Base-by-base conservation (phyloP, 371 early-diverging fungal genomes). In the Mortierella sp. region DNA sequence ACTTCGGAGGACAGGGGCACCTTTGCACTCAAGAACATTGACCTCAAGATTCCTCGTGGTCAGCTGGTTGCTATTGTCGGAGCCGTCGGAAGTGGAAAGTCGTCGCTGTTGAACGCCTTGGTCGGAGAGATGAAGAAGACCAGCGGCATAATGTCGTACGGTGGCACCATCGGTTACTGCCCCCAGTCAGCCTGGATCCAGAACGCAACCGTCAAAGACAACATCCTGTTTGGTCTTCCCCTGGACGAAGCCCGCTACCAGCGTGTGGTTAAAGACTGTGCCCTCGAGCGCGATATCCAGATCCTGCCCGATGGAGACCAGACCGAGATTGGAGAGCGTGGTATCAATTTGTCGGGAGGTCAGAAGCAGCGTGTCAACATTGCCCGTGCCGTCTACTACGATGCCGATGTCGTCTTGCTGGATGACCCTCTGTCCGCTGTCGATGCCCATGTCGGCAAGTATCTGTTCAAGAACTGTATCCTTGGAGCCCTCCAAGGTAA, bases 251-350 rank as follows among this genome's bases (percentile, higher is more conserved):
- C 64, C 7, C 80, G 88, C 9, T 92, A 92, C 79, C 79, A 85
- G 16, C 77, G 84, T 26, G 89, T 89, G 4, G 73, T 92, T 72
- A 79, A 79, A 2, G 85, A 85, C 52, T 90, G 90, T 53, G 91
- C 91, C 16, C 85, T 92, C 37, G 87, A 88, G 64, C 85, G 92
- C 14, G 96, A 96, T 77, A 82, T 96, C 64, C 87, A 92, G 58
- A 91, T 90, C 24, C 80, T 96, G 47, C 85, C 87, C 1, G 88
- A 71, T 37, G 97, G 97, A 34, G 98, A 98, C 82, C 75, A 88
- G 71, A 97, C 97, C 1, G 96, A 96, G 86, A 93, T 97, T 67
- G 97, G 97, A 67, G 97, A 97, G 85, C 92, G 93, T 70, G 97
- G 97, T 22, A 90, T 96, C 45, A 95, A 94, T 8, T 80, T 97